Conservation (phyloP, 2,329 filamentous ascomycete species). For the Xylariomycetidae sp. region DNA sequence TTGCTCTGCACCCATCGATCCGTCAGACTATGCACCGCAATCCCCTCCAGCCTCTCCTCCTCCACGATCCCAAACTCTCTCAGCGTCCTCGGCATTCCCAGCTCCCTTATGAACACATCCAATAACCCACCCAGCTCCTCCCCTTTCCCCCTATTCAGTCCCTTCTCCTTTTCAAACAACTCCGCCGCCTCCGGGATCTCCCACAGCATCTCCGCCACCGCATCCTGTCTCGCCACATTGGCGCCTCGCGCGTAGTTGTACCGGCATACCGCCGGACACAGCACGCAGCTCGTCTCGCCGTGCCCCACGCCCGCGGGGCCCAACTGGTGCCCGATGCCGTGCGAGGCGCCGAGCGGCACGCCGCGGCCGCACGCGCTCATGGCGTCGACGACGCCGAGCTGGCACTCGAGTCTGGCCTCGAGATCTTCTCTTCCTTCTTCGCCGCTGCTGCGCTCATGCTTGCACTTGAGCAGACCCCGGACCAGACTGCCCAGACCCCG, state of each 20-base stretch:
- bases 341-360: slow-evolving; percentile 40
- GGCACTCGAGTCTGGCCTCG: slow-evolving; percentile 40
- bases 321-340: slow-evolving; percentile 49
- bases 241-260: slow-evolving; percentile 44
- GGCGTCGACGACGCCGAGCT: slow-evolving; percentile 47
- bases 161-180: slow-evolving; percentile 28
- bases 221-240: slow-evolving; percentile 34
- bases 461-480: slow-evolving; percentile 15
- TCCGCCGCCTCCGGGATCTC: slow-evolving; percentile 25
- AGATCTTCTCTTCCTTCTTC: slow-evolving; percentile 28
- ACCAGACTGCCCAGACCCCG: slow-evolving; percentile 16
- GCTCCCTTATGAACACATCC: slow-evolving; percentile 42
- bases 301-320: slow-evolving; percentile 54
- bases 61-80: slow-evolving; percentile 47
- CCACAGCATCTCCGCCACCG: slow-evolving; percentile 36
- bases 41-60: slow-evolving; percentile 38
- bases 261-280: slow-evolving; percentile 51
- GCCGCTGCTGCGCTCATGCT: no score
- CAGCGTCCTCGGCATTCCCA: slow-evolving; percentile 51
- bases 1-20: slow-evolving; percentile 48
- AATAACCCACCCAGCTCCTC: slow-evolving; percentile 40
- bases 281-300: slow-evolving; percentile 55
- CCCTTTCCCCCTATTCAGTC: slow-evolving; percentile 29
- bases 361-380: slow-evolving; percentile 41
- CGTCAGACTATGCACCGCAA: slow-evolving; percentile 45